Evolutionary conservation across 495 filamentous ascomycete species (phyloP), one percentile per base, ranked within the genome.

Genomic region (Podospora fimiseda): DNA sequence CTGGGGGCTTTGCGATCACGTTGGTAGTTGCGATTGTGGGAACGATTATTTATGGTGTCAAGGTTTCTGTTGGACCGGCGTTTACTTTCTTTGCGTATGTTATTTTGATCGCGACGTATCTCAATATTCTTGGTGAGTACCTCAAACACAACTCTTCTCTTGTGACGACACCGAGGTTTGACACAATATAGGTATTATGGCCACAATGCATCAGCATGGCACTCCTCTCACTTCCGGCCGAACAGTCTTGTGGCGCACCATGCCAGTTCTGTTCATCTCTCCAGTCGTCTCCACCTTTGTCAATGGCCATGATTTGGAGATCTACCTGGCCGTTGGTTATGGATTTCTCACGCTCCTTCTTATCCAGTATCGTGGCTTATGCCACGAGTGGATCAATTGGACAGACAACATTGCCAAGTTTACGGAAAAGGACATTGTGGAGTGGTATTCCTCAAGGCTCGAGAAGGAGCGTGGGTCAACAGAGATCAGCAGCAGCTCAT

Each of bases 351-450:
- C 66, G 2, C 53, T 70, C 11, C 59, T 78, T 1, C 55, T 80
- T 2, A 50, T 78, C 22, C 69, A 69, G n/a, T 68, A 78, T 33
- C 70, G 77, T 37, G 62, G 59, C 2, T 64, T 74, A 11, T 68
- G 70, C 21, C 71, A 71, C n/a, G 72, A 78, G 49, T 80, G 76
- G 76, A 72, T 75, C 9, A 71, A 64, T 8, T 80, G 76, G 76
- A 73, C 72, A 37, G 69, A 73, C 44, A 67, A 68, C 16, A 57
- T 80, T 9, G 65, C 74, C 33, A 69, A 64, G 40, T 73, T 76
- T 2, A 67, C 71, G 37, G 75, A 76, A 40, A 66, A 67, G 9
- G 76, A 80, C 48, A 74, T 80, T 21, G 57, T 70, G 16, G 67
- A 72, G 39, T 80, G 76, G 76, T 75, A 78, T 40, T 60, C 73